Percentiles rank a stretch among this genome's conserved stretches.
Conservation (phyloP, 805 yeast genomes). For the Candida sithepensis region DNA sequence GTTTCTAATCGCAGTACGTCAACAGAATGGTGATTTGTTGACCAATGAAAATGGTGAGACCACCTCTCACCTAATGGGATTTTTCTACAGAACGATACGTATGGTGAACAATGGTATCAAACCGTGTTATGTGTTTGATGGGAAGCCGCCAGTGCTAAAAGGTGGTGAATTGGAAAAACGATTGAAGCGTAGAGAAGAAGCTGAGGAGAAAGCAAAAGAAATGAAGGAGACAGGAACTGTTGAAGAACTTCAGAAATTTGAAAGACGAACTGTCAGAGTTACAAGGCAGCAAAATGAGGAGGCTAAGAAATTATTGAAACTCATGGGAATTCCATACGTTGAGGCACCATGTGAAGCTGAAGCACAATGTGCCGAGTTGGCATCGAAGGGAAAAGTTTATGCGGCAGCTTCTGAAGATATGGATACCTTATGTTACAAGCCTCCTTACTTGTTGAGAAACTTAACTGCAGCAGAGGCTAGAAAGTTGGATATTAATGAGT, state of each 20-base stretch:
- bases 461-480: slow-evolving; percentile 92
- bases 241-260: slow-evolving; percentile 71
- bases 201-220: slow-evolving; percentile 68
- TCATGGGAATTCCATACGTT: slow-evolving; percentile 95
- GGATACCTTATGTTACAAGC: slow-evolving; percentile 93
- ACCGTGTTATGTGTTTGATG: slow-evolving; percentile 96
- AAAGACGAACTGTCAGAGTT: slow-evolving; percentile 85
- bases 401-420: slow-evolving; percentile 99
- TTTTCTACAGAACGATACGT: slow-evolving; percentile 89
- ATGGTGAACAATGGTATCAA: slow-evolving; percentile 91
- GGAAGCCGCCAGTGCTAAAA: slow-evolving; percentile 93
- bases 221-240: slow-evolving; percentile 77
- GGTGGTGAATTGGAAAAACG: slow-evolving; percentile 92
- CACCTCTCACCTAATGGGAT: slow-evolving; percentile 91
- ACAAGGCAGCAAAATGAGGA: slow-evolving; percentile 91
- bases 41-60: slow-evolving; percentile 89
- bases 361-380: slow-evolving; percentile 95
- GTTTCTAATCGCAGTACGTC: slow-evolving; percentile 93
- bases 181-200: slow-evolving; percentile 74
- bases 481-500: slow-evolving; percentile 88
- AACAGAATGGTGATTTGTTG: slow-evolving; percentile 92
- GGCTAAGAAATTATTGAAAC: slow-evolving; percentile 70
- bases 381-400: slow-evolving; percentile 84
- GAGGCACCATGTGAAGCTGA: slow-evolving; percentile 98
- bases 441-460: slow-evolving; percentile 81